Base-by-base conservation (phyloP, 768 basidiomycete genomes). In the Russula sp. region DNA sequence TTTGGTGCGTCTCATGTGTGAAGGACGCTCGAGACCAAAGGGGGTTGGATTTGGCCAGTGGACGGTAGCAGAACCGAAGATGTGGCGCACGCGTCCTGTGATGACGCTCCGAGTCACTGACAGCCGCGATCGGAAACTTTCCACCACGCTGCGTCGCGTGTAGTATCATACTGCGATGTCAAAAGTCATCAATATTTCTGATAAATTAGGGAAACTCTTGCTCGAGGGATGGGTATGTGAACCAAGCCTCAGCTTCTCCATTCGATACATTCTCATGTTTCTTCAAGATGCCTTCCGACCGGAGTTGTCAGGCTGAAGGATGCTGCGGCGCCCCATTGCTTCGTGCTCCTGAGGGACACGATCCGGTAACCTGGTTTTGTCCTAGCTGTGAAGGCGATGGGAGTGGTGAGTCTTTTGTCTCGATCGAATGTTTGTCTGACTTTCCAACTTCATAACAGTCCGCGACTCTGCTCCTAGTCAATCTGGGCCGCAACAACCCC, bases 291-390 rank as follows among this genome's bases (percentile, higher is more conserved):
- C 57, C 6, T n/a, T 64, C 89, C 16, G 84, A 91, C 70, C 75
- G 74, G 34, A 76, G 80, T 34, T 93, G 91, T 74, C 74, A 80
- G 27, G 81, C 75, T 31, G 71, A 74, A 18, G 75, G 75, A 22
- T 91, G 89, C 71, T 75, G 75, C 53, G 73, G 72, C 45, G 78
- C 86, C n/a, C 91, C 89, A 8, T 73, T 91, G n/a, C 74, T 93
- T 77, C 82, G 85, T 67, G 88, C 91, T 27, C 89, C 89, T 0
- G 77, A 75, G 32, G 79, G 77, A 47, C 76, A 68, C 59, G 71
- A 73, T 16, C 80, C 83, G 6, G 69, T 76, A 13, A 68, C 74
- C 11, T 75, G 80, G 62, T 80, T 88, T 63, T 92, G 91, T 70
- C 86, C 80, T 6, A 84, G 79, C 60, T 91, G 90, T 63, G 79